Conservation (phyloP, 1,284 basidiomycete genomes). For the Cerioporus squamosus region DNA sequence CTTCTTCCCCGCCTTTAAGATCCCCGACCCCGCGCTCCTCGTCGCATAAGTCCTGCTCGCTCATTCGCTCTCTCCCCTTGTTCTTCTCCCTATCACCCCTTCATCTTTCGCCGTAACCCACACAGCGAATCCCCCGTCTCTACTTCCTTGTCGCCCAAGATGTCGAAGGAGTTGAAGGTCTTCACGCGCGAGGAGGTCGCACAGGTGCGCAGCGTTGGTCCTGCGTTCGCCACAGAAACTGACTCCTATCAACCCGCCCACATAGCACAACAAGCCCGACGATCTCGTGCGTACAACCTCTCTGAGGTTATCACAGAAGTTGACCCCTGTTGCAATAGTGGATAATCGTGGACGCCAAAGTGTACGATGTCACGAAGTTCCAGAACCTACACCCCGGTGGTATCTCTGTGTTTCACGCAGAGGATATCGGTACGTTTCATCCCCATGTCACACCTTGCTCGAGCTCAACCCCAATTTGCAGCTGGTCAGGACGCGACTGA, state of each 20-base stretch:
- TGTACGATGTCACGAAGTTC: constrained; percentile 84
- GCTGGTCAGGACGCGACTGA: constrained; percentile 86
- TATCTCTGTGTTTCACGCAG: constrained; percentile 71
- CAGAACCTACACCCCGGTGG: constrained; percentile 85
- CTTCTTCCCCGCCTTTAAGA: constrained; percentile 11
- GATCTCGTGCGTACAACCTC: constrained; percentile 49
- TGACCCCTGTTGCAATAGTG: constrained; percentile 50
- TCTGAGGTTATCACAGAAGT: not conserved
- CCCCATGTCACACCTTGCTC: not conserved
- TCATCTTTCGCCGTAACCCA: not conserved
- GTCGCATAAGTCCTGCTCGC: constrained; percentile 6
- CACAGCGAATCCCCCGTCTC: no score
- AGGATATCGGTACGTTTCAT: constrained; percentile 59
- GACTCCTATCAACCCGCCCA: not conserved
- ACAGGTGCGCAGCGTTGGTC: constrained; percentile 41
- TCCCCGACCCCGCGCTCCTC: not conserved
- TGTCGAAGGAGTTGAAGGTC: constrained; percentile 47
- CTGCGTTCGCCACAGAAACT: not conserved
- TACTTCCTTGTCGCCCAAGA: constrained; percentile 25
- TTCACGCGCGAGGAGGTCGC: constrained; percentile 60
- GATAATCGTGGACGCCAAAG: constrained; percentile 83
- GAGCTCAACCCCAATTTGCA: constrained; percentile 35
- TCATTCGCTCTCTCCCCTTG: constrained; percentile 15
- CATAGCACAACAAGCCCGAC: constrained; percentile 64
- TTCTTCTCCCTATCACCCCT: not conserved